Conservation (phyloP, 106 monocot genomes). For the Acanthochlamys bracteata region DNA sequence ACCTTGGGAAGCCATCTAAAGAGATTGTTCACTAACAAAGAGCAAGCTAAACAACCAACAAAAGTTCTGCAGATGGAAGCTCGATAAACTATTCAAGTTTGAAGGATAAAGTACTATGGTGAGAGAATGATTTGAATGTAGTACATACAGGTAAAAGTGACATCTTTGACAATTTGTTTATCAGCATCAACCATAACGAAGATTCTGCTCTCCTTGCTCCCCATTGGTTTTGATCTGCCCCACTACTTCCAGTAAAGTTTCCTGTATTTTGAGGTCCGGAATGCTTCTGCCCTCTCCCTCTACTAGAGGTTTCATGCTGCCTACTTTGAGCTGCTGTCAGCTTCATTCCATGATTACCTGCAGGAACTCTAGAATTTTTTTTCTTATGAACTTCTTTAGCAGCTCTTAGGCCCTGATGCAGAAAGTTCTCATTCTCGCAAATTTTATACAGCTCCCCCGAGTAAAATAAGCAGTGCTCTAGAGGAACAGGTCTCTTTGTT, state of each 20-base stretch:
- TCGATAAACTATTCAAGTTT: too few relatives aligned
- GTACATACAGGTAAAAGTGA: slow-evolving; percentile 74
- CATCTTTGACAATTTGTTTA: slow-evolving; percentile 70
- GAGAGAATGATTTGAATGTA: not conserved
- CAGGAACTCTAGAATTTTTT: slow-evolving; percentile 35
- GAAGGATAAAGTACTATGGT: too few relatives aligned
- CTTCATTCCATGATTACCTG: slow-evolving; percentile 23
- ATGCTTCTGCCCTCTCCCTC: slow-evolving; percentile 54
- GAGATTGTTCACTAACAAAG: too few relatives aligned
- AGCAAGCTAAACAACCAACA: too few relatives aligned
- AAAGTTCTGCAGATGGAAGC: too few relatives aligned
- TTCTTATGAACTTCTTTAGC: slow-evolving; percentile 72
- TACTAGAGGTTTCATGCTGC: slow-evolving; percentile 32
- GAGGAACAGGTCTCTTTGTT: slow-evolving; percentile 75
- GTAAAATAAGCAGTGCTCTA: slow-evolving; percentile 95
- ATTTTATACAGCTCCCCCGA: slow-evolving; percentile 79
- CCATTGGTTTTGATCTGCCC: slow-evolving; percentile 27
- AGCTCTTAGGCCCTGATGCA: slow-evolving; percentile 57
- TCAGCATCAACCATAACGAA: slow-evolving; percentile 64
- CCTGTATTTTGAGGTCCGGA: slow-evolving; percentile 24
- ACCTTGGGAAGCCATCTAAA: too few relatives aligned
- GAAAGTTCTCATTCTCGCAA: slow-evolving; percentile 70
- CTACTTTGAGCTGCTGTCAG: slow-evolving; percentile 27
- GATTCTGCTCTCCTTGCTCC: slow-evolving; percentile 66
- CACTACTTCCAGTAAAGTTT: slow-evolving; percentile 26